Evolutionary conservation across 805 yeast species (phyloP), one percentile per base, ranked within the genome.

Genomic region (Saccharomyces eubayanus): DNA sequence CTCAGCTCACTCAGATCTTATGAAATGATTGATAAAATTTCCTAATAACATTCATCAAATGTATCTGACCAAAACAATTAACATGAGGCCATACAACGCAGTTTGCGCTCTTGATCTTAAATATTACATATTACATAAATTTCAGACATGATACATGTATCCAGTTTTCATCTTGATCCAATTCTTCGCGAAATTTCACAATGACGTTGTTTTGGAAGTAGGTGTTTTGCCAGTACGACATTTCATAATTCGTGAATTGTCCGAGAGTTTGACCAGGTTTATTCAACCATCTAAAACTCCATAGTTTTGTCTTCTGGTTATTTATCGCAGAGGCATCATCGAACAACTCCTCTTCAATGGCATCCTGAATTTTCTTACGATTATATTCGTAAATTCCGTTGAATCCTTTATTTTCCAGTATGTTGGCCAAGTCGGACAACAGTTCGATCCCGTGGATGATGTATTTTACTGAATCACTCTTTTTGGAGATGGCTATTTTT

Each of bases 161-260:
- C 68, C 71, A 66, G 51, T 63, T 65, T 10, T 53, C 47, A 3
- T 53, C 47, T 29, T 54, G 56, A 48, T 68, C 66, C 8, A 52
- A 52, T 20, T 63, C 68, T 4, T 60, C 58, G 2, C 62, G 61
- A n/a, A 59, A 59, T 53, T 64, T 69, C 31, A 75, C 84, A 29
- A 68, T 69, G 0, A 76, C 84, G 10, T 67, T 68, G 51, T 75
- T 72, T 3, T 72, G 72, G 60, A 82, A 82, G 60, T 81, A 80
- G 6, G 69, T 65, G 8, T 62, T 48, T 49, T 68, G 75, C 87
- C 87, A 82, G 57, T 76, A 74, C 21, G 63, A 67, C 84, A 83
- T 81, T 53, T 82, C 84, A 56, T 74, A 77, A 12, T 73, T 63
- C 1, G 84, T 72, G 60, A 68, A 80, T 2, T 77, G 77, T 5